Conservation (phyloP, 140 eudicot species). For the Flaveria floridana region DNA sequence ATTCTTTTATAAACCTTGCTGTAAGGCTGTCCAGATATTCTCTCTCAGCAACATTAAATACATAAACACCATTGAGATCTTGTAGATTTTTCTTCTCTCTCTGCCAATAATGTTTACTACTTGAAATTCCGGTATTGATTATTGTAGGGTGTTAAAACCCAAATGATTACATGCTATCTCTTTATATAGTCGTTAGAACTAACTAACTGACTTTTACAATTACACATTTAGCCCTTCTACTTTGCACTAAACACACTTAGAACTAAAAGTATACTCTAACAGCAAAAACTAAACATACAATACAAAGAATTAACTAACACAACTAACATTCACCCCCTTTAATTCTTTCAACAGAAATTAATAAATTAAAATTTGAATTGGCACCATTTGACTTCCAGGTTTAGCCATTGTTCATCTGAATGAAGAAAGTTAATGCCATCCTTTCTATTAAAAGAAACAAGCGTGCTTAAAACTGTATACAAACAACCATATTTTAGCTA, state of each 20-base stretch:
- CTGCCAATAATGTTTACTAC: slow-evolving; percentile 50
- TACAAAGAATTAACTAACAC: no score
- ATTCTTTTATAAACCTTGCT: slow-evolving; percentile 83
- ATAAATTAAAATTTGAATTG: not conserved
- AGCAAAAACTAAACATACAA: no score
- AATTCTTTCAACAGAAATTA: not conserved
- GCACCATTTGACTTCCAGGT: not conserved
- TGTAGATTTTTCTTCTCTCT: slow-evolving; percentile 89
- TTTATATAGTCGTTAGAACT: no score
- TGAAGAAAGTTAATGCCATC: slow-evolving; percentile 1
- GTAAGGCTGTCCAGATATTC: slow-evolving; percentile 82
- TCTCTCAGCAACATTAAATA: slow-evolving; percentile 74
- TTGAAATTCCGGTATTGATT: no score
- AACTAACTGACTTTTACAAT: no score
- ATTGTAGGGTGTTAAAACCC: no score
- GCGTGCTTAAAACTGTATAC: slow-evolving; percentile 2
- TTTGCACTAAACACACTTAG: no score
- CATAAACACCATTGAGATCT: slow-evolving; percentile 76
- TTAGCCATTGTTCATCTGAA: not conserved
- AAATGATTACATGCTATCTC: no score
- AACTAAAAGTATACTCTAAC: no score
- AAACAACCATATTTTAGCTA: slow-evolving; percentile 6
- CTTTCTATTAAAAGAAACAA: slow-evolving; percentile 4
- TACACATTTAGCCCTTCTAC: no score
- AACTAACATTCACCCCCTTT: no score